These are phyloP conservation scores for Myxozyma kluyveri DNA, from an alignment of 805 yeast genomes.

Conservation along the genomic window DNA sequence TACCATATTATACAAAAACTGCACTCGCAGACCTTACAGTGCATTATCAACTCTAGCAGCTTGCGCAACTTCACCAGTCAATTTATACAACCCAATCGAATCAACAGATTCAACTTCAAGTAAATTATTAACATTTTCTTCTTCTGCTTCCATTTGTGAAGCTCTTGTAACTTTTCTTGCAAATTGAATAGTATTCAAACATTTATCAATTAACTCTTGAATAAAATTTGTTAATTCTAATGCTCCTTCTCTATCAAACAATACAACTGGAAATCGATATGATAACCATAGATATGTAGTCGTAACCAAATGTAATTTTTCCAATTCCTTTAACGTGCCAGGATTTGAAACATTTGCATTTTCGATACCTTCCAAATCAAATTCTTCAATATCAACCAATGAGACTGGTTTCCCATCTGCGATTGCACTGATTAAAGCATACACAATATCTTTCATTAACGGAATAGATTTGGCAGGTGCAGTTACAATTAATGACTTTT, in stretches of 20 bases:
- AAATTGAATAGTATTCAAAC: slow-evolving; percentile 25
- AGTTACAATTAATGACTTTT: slow-evolving; percentile 55
- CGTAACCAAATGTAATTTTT: slow-evolving; percentile 21
- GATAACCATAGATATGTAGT: slow-evolving; percentile 74
- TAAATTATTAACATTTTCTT: no score
- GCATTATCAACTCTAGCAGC: no score
- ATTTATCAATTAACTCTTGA: slow-evolving; percentile 19
- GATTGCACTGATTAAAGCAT: slow-evolving; percentile 51
- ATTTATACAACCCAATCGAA: no score
- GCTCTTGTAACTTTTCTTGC: slow-evolving; percentile 1
- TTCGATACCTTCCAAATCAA: slow-evolving; percentile 21
- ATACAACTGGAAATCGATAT: slow-evolving; percentile 75
- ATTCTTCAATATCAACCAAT: slow-evolving; percentile 50
- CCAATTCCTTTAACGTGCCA: slow-evolving; percentile 22
- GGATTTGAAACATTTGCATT: slow-evolving; percentile 20
- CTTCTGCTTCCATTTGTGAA: background rate
- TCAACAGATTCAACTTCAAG: no score
- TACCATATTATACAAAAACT: no score
- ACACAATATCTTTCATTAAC: slow-evolving; percentile 40
- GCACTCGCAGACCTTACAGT: no score
- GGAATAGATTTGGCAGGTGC: slow-evolving; percentile 57
- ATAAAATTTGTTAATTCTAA: slow-evolving; percentile 50
- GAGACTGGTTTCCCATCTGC: slow-evolving; percentile 54
- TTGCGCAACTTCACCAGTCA: no score
- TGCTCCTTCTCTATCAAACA: slow-evolving; percentile 75